Conservation (phyloP, 108 stramenopile species). For the Stephanodiscus triporus region DNA sequence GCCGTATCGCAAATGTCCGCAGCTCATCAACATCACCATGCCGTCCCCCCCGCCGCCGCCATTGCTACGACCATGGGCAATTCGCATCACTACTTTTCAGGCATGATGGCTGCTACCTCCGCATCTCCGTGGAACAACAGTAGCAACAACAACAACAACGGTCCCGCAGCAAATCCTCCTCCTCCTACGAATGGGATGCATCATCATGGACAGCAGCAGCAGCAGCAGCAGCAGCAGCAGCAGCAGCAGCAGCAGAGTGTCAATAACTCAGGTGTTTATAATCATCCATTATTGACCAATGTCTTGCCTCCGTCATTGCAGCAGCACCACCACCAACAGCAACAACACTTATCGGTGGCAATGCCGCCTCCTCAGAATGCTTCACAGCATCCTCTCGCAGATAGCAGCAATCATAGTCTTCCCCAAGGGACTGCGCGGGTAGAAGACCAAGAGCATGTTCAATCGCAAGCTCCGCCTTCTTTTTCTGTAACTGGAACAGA, state of each 20-base stretch:
- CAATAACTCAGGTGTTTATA: conserved; percentile 9
- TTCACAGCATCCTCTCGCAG: conserved; percentile 6
- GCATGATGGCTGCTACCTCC: background rate
- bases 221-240: conserved; percentile 14
- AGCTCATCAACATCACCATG: conserved; percentile 20
- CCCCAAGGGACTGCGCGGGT: background rate
- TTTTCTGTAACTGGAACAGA: background rate
- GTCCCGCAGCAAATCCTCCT: background rate
- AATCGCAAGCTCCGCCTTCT: background rate
- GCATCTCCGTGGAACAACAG: background rate
- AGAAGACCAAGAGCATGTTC: background rate
- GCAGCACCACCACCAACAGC: conserved; percentile 11
- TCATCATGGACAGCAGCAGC: conserved; percentile 18
- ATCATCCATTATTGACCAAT: conserved; percentile 1
- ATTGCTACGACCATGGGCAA: conserved; percentile 34
- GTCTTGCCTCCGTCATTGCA: conserved; percentile 21
- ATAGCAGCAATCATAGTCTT: background rate
- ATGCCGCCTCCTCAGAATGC: conserved; percentile 7
- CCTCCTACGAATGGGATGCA: conserved; percentile 22
- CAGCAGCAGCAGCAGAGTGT: conserved; percentile 32
- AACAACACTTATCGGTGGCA: conserved; percentile 12
- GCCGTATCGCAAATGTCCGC: conserved; percentile 43
- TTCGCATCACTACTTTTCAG: conserved; percentile 23
- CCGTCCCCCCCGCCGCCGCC: conserved; percentile 17
- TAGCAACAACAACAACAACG: conserved; percentile 9